Percentiles rank a stretch among this genome's conserved stretches.
Conservation (phyloP, 305 asterid species). For the Solanum hybrid region DNA sequence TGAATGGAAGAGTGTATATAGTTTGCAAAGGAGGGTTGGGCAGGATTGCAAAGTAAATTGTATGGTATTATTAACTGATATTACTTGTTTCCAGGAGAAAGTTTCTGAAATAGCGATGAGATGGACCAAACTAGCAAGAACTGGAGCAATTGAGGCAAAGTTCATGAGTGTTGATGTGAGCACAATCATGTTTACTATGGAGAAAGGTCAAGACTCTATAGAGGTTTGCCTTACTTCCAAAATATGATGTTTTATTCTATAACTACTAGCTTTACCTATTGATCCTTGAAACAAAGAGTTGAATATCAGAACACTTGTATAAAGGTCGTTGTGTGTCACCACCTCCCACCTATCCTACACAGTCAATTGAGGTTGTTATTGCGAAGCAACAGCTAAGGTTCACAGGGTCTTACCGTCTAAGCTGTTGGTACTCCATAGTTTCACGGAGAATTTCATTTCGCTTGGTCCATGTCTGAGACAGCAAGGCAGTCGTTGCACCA, state of each 20-base stretch:
- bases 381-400: not conserved
- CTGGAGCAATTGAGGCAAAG: constrained; percentile 72
- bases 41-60: no score
- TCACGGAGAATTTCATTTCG: not conserved
- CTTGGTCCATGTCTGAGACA: not conserved
- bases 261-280: not conserved
- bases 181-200: constrained; percentile 84
- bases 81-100: constrained; percentile 33
- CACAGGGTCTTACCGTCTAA: not conserved
- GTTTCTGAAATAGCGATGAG: constrained; percentile 65
- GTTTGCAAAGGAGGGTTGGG: no score
- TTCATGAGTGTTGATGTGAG: constrained; percentile 61
- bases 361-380: not conserved
- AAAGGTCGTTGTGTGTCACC: not conserved
- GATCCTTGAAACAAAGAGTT: not conserved
- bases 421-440: not conserved
- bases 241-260: not conserved
- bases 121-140: constrained; percentile 12
- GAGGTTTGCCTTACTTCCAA: constrained; percentile 35
- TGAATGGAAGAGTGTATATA: not conserved
- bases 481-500: not conserved
- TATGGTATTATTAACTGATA: not conserved
- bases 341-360: not conserved
- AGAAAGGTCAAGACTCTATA: constrained; percentile 63
- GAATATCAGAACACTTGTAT: not conserved